phyloP scores from a whole-genome alignment of 1,139 yeast genomes.

The Zygotorulaspora mrakii region DNA sequence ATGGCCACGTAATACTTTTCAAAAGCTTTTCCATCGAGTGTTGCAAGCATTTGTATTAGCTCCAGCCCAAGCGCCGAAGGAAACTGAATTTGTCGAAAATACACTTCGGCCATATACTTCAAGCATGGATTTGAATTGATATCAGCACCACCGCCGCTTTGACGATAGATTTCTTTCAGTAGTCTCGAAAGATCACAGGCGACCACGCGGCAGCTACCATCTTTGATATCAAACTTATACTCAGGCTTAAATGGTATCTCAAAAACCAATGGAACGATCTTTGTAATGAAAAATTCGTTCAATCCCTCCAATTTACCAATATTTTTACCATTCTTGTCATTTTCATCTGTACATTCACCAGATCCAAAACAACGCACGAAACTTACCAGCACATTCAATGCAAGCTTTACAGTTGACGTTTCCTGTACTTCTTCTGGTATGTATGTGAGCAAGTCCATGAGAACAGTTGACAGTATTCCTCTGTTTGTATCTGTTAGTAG shows the following conservation, averaged over 20 bases:
- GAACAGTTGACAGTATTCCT: slow-evolving; percentile 56
- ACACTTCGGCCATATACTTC: slow-evolving; percentile 47
- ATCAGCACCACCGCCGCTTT: slow-evolving; percentile 28
- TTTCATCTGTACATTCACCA: slow-evolving; percentile 57
- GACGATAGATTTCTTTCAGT: slow-evolving; percentile 55
- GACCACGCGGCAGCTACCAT: slow-evolving; percentile 72
- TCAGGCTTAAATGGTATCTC: slow-evolving; percentile 74
- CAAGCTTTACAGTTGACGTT: slow-evolving; percentile 57
- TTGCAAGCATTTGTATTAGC: slow-evolving; percentile 54
- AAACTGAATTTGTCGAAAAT: slow-evolving; percentile 59
- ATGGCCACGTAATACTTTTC: slow-evolving; percentile 62
- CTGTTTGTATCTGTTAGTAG: slow-evolving; percentile 67
- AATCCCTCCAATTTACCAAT: slow-evolving; percentile 64
- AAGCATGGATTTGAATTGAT: slow-evolving; percentile 42
- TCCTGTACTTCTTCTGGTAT: slow-evolving; percentile 56
- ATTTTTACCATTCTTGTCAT: slow-evolving; percentile 52
- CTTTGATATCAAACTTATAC: slow-evolving; percentile 58
- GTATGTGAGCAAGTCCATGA: slow-evolving; percentile 63
- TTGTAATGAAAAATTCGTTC: slow-evolving; percentile 64
- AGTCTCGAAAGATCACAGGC: slow-evolving; percentile 73
- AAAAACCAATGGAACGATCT: slow-evolving; percentile 64
- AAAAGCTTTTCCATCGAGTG: slow-evolving; percentile 54
- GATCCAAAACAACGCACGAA: slow-evolving; percentile 65
- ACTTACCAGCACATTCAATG: slow-evolving; percentile 66
- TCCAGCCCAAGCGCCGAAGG: slow-evolving; percentile 54